Percentiles rank a stretch among this genome's conserved stretches.
These are phyloP conservation scores for Grammothele lineata DNA, from an alignment of 768 basidiomycete species.

Conservation along the genomic window DNA sequence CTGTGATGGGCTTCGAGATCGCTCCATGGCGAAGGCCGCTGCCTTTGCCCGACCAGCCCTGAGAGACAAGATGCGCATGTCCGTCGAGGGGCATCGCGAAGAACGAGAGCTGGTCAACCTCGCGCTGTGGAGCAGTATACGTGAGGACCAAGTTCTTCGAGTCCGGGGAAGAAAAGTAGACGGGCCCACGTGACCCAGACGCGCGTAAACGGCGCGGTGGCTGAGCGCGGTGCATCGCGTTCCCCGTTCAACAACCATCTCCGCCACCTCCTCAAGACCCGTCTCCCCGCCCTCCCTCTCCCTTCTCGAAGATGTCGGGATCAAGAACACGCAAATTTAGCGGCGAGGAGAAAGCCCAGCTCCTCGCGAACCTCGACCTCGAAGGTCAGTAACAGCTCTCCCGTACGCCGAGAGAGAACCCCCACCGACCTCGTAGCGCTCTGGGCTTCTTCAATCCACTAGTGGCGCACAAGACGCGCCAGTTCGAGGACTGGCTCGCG, in stretches of 20 bases:
- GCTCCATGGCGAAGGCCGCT: conserved; percentile 82
- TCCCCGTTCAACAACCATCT: not conserved
- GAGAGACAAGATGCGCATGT: conserved; percentile 66
- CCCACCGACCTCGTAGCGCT: not conserved
- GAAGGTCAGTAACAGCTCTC: conserved; percentile 49
- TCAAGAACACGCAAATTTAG: conserved; percentile 37
- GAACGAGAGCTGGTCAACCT: no score
- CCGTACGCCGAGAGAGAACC: not conserved
- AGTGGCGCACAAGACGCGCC: conserved; percentile 73
- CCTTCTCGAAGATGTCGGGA: conserved; percentile 2
- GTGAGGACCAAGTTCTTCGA: not conserved
- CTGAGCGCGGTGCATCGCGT: not conserved
- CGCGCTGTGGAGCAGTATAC: not conserved
- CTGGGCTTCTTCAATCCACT: not conserved
- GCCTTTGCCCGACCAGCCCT: conserved; percentile 89
- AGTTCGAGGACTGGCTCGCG: conserved; percentile 71
- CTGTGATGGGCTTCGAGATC: conserved; percentile 68
- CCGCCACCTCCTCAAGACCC: not conserved
- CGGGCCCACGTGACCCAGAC: not conserved
- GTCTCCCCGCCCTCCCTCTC: not conserved
- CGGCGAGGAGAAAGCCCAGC: conserved; percentile 69
- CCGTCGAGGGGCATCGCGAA: conserved; percentile 67
- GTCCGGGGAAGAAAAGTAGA: not conserved
- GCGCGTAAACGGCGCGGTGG: not conserved
- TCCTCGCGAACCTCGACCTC: conserved; percentile 73